Conservation (phyloP, 345 rosid species). For the Bretschneidera sinensis region DNA sequence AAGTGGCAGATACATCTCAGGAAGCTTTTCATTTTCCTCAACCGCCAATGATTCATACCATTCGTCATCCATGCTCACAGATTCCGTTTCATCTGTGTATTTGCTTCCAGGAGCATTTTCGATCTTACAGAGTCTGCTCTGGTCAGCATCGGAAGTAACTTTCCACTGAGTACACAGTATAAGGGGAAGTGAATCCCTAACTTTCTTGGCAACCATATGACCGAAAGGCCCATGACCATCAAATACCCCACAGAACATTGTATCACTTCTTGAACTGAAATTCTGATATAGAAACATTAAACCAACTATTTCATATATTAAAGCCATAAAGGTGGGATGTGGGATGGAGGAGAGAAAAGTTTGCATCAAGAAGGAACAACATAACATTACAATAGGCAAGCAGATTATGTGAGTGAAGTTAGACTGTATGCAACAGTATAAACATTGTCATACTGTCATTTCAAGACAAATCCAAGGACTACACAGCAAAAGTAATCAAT, state of each 20-base stretch:
- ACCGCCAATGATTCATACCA: constrained; percentile 45
- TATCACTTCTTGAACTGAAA: constrained; percentile 59
- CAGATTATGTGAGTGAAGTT: no score
- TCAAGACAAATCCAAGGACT: no score
- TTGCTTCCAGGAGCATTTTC: constrained; percentile 25
- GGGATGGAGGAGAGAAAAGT: not conserved
- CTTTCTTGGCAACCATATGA: constrained; percentile 92
- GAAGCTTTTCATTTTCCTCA: constrained; percentile 45
- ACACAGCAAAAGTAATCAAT: not conserved
- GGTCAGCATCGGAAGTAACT: constrained; percentile 27
- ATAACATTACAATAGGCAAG: no score
- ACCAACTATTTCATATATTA: constrained; percentile 24
- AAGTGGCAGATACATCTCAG: constrained; percentile 59
- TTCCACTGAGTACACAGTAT: constrained; percentile 59
- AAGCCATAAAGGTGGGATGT: not conserved
- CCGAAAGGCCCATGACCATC: constrained; percentile 98
- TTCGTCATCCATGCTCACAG: constrained; percentile 60
- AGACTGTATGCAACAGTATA: no score
- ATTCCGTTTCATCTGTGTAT: constrained; percentile 34
- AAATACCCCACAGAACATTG: constrained; percentile 85
- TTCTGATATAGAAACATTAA: constrained; percentile 47
- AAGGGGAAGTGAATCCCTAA: constrained; percentile 76
- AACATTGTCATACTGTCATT: no score
- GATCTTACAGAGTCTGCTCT: constrained; percentile 21
- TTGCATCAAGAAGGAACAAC: not conserved